phyloP scores from a whole-genome alignment of 73 alveolate genomes.

The Paramecium primaurelia region DNA sequence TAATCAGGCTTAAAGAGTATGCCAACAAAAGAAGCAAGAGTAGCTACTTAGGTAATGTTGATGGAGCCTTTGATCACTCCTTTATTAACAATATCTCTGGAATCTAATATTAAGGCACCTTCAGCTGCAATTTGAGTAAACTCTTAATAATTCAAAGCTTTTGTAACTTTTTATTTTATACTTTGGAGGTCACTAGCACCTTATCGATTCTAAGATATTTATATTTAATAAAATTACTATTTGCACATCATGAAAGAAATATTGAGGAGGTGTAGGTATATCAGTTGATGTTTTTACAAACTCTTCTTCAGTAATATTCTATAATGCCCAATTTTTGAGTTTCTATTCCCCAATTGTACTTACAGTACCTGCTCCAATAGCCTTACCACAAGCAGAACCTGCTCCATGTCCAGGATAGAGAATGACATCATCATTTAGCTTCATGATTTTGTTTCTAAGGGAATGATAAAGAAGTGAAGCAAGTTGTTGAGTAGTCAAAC shows the following conservation, averaged over 20 bases:
- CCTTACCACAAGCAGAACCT: slow-evolving; percentile 73
- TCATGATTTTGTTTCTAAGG: slow-evolving; percentile 62
- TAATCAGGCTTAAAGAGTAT: slow-evolving; percentile 47
- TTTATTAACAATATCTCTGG: slow-evolving; percentile 24
- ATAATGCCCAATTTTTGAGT: slow-evolving; percentile 46
- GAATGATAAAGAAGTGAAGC: slow-evolving; percentile 61
- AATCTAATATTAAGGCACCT: background rate
- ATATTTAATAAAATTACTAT: background rate
- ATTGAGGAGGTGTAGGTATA: slow-evolving; percentile 63
- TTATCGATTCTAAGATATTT: slow-evolving; percentile 13
- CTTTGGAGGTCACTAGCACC: slow-evolving; percentile 40
- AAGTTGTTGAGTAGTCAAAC: slow-evolving; percentile 16
- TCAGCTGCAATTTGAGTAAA: slow-evolving; percentile 10
- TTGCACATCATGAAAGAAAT: slow-evolving; percentile 63
- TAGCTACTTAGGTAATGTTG: slow-evolving; percentile 42
- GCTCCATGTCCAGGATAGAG: slow-evolving; percentile 87
- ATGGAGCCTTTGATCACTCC: slow-evolving; percentile 54
- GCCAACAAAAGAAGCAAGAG: slow-evolving; percentile 63
- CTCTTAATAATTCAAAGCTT: background rate
- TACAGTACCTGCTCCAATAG: slow-evolving; percentile 55
- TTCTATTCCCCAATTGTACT: slow-evolving; percentile 53
- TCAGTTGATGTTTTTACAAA: slow-evolving; percentile 41
- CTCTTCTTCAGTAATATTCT: slow-evolving; percentile 41
- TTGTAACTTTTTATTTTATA: background rate
- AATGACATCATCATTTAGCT: slow-evolving; percentile 69